Conservation (phyloP, 1,139 yeast species). For the Geotrichum siamense region DNA sequence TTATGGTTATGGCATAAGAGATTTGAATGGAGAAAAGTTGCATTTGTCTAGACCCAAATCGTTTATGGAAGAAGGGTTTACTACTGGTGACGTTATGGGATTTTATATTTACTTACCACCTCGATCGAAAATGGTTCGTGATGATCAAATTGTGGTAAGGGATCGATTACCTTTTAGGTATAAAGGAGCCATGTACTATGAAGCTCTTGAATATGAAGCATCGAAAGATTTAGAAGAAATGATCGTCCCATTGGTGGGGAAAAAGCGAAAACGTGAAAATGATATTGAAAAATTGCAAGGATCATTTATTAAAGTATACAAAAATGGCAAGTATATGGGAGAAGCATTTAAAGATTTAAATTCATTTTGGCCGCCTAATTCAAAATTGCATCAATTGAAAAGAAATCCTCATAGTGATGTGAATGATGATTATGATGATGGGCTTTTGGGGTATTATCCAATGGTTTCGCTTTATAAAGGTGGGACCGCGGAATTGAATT, state of each 20-base stretch:
- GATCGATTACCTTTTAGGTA: conserved; percentile 87
- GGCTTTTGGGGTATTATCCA: conserved; percentile 84
- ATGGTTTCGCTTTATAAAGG: conserved; percentile 76
- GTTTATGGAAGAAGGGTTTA: conserved; percentile 49
- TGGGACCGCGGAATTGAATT: conserved; percentile 63
- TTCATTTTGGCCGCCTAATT: conserved; percentile 73
- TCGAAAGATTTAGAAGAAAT: conserved; percentile 59
- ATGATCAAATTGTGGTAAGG: conserved; percentile 43
- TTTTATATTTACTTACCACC: conserved; percentile 65
- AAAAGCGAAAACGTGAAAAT: conserved; percentile 24
- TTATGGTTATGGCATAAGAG: conserved; percentile 87
- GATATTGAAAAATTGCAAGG: conserved; percentile 40
- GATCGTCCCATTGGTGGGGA: conserved; percentile 19
- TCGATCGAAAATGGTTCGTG: conserved; percentile 13
- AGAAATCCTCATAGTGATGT: not conserved
- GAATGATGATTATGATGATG: conserved; percentile 74
- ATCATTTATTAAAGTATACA: conserved; percentile 58
- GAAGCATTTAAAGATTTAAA: conserved; percentile 59
- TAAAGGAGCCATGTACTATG: conserved; percentile 71
- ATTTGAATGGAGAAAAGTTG: conserved; percentile 67
- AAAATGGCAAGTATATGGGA: conserved; percentile 68
- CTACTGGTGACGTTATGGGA: conserved; percentile 78
- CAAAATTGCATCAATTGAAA: conserved; percentile 31
- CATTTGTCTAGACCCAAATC: conserved; percentile 64
- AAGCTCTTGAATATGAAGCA: conserved; percentile 75